Percentiles rank a stretch among this genome's conserved stretches.
Evolutionary conservation across 805 yeast genomes (phyloP).

Genomic region (Clavispora santaluciae): DNA sequence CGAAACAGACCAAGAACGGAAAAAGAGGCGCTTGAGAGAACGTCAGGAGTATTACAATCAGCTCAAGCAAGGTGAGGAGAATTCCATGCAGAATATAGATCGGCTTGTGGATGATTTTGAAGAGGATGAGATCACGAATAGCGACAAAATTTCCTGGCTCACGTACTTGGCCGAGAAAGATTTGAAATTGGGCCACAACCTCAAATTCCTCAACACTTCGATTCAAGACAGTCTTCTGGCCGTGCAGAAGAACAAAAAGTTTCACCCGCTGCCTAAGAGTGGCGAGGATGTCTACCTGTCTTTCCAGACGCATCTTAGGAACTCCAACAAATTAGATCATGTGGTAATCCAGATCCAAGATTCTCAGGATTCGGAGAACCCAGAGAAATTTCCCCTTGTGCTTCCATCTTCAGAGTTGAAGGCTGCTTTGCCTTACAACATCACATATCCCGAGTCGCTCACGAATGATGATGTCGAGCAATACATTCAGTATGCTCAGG

Average conservation of each 20-base stretch:
- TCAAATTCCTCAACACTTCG: constrained; percentile 28
- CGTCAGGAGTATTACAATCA: constrained; percentile 38
- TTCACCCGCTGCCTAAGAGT: constrained; percentile 22
- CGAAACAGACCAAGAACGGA: constrained; percentile 31
- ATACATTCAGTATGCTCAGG: constrained; percentile 15
- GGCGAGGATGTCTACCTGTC: constrained; percentile 14
- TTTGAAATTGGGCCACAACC: constrained; percentile 33
- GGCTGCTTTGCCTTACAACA: constrained; percentile 28
- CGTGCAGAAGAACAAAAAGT: constrained; percentile 24
- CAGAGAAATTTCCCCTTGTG: constrained; percentile 2
- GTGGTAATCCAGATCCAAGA: constrained; percentile 23
- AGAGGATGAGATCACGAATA: constrained; percentile 18
- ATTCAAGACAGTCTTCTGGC: constrained; percentile 23
- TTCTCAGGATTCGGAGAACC: constrained; percentile 11
- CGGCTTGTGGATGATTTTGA: constrained; percentile 19
- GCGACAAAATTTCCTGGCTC: constrained; percentile 32
- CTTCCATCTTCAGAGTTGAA: constrained; percentile 22
- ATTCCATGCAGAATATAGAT: constrained; percentile 6
- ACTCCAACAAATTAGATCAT: constrained; percentile 27
- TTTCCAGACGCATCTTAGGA: constrained; percentile 20
- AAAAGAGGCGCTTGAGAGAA: constrained; percentile 30
- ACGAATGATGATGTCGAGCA: constrained; percentile 24
- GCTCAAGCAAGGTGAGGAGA: constrained; percentile 25
- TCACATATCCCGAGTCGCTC: constrained; percentile 22
- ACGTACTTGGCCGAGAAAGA: constrained; percentile 34